Evolutionary conservation across 129 eudicot genomes (phyloP).

Genomic region (Erigeron canadensis): DNA sequence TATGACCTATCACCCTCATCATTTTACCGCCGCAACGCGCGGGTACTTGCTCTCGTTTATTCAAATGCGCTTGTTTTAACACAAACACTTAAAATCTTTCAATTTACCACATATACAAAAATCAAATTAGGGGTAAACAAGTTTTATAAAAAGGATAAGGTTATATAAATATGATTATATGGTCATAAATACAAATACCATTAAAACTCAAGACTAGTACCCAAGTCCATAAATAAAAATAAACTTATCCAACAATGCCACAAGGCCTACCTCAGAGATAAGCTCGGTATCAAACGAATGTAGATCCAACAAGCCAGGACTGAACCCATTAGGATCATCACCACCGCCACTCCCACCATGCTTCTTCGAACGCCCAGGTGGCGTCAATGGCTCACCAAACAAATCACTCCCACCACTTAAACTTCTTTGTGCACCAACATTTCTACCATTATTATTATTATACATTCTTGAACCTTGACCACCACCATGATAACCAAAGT

Average conservation of each 20-base stretch:
- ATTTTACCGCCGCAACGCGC: no score
- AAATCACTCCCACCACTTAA: conserved; percentile 65
- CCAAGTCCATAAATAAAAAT: conserved; percentile 1
- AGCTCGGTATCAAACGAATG: conserved; percentile 94
- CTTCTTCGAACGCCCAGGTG: conserved; percentile 55
- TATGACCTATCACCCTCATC: no score
- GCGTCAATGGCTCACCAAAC: conserved; percentile 74
- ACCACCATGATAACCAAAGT: conserved; percentile 77
- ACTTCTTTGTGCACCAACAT: conserved; percentile 48
- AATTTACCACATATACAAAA: no score
- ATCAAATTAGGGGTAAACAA: no score
- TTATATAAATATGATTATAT: not conserved
- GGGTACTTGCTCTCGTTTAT: no score
- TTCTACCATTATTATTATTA: conserved; percentile 41
- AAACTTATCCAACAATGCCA: conserved; percentile 9
- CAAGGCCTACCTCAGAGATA: conserved; percentile 62
- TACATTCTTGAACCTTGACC: conserved; percentile 67
- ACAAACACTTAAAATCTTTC: no score
- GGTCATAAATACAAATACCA: not conserved
- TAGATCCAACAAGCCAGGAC: conserved; percentile 97
- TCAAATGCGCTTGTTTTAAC: not conserved
- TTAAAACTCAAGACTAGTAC: no score
- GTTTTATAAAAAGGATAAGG: no score
- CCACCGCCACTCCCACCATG: conserved; percentile 52
- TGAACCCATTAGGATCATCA: conserved; percentile 59